Evolutionary conservation across 2,329 filamentous ascomycete species (phyloP).

Genomic region (Diaporthe capsici): DNA sequence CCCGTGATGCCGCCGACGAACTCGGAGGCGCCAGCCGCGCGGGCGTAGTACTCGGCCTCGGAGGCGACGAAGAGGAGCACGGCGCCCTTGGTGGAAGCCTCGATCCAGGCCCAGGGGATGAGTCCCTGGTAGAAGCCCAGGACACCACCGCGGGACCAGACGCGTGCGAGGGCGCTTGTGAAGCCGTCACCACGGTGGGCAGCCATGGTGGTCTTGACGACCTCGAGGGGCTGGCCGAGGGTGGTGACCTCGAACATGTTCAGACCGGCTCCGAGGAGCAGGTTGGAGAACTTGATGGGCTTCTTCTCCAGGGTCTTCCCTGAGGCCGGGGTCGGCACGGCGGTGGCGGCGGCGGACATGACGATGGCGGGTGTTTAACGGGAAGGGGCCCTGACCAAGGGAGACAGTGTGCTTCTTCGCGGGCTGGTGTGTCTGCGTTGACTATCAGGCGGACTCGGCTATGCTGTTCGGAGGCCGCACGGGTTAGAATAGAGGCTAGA

Average conservation of each 20-base stretch:
- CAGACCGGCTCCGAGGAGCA: conserved; percentile 92
- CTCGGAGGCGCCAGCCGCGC: conserved; percentile 83
- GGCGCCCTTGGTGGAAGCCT: conserved; percentile 99
- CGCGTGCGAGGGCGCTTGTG: conserved; percentile 81
- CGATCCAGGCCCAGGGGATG: conserved; percentile 99
- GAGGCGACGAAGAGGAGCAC: conserved; percentile 99
- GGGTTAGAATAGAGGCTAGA: conserved; percentile 1
- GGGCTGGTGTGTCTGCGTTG: conserved; percentile 44
- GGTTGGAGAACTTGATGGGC: conserved; percentile 99
- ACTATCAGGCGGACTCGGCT: conserved; percentile 16
- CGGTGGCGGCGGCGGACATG: conserved; percentile 74
- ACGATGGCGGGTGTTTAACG: conserved; percentile 58
- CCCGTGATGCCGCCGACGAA: conserved; percentile 91
- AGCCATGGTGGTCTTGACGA: conserved; percentile 99
- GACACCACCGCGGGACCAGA: conserved; percentile 94
- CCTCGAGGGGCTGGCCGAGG: conserved; percentile 87
- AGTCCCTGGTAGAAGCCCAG: conserved; percentile 99
- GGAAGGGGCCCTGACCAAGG: conserved; percentile 97
- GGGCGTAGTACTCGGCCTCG: conserved; percentile 96
- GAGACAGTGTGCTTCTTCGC: conserved; percentile 90
- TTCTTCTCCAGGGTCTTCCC: conserved; percentile 88
- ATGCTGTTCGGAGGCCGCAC: conserved; percentile 17
- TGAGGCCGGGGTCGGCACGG: conserved; percentile 59
- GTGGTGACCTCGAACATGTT: conserved; percentile 92
- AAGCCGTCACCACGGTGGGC: conserved; percentile 94